A percentile compares a stretch with the other conserved stretches of the same genome.
Conservation (phyloP, 495 filamentous ascomycete genomes). For the Thozetella sp. region DNA sequence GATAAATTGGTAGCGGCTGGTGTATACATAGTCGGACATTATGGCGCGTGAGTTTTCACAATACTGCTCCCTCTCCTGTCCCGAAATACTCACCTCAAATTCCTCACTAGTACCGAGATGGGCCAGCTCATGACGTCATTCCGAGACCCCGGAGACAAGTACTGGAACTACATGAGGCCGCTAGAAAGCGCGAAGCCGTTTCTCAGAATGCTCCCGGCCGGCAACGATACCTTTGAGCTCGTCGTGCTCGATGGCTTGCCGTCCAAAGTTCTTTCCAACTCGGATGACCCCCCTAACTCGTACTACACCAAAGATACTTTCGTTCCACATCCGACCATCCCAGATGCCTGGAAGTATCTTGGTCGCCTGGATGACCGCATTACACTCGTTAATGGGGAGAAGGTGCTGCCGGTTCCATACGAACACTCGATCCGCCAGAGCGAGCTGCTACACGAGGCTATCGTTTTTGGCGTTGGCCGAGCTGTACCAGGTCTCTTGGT, state of each 20-base stretch:
- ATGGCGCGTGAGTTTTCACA: conserved; percentile 28
- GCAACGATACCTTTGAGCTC: conserved; percentile 31
- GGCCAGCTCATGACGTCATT: conserved; percentile 60
- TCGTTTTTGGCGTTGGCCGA: conserved; percentile 58
- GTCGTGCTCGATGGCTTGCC: conserved; percentile 53
- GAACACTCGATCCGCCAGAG: conserved; percentile 59
- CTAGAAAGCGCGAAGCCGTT: conserved; percentile 21
- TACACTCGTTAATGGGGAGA: conserved; percentile 69
- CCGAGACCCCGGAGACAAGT: conserved; percentile 39
- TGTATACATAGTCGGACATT: conserved; percentile 55
- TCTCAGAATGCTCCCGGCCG: conserved; percentile 22
- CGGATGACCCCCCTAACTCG: conserved; percentile 31
- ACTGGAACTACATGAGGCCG: conserved; percentile 43
- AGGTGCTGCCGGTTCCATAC: conserved; percentile 64
- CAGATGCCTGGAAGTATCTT: conserved; percentile 65
- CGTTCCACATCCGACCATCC: conserved; percentile 57
- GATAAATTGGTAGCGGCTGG: conserved; percentile 52
- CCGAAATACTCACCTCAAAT: too few species aligned
- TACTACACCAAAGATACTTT: conserved; percentile 62
- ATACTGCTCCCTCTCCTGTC: too few species aligned
- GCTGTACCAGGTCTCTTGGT: conserved; percentile 56
- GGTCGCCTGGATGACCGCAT: conserved; percentile 65
- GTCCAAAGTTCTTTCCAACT: conserved; percentile 52
- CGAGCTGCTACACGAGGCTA: conserved; percentile 52
- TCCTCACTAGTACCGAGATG: conserved; percentile 54